Evolutionary conservation across 2,329 filamentous ascomycete species (phyloP).

Genomic region (Xylariaceae sp.): DNA sequence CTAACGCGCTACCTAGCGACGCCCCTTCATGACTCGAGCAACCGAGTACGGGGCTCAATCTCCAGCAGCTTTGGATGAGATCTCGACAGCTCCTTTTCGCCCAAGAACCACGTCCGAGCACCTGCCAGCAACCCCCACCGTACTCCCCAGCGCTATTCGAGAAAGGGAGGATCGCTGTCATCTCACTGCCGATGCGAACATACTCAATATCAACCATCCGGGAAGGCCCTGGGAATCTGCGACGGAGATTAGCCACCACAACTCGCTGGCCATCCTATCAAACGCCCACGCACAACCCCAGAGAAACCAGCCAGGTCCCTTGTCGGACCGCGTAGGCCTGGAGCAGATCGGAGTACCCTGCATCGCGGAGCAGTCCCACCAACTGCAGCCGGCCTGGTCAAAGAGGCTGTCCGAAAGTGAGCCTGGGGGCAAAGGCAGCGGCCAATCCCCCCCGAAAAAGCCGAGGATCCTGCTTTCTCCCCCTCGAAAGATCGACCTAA

Average conservation of each 20-base stretch:
- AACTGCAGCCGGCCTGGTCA: conserved; percentile 14
- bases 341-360: conserved; percentile 13
- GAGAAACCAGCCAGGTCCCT: conserved; percentile 16
- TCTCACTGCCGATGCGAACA: conserved; percentile 25
- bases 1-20: conserved; percentile 8
- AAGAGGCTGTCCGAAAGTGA: conserved; percentile 26
- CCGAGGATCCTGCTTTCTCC: conserved; percentile 44
- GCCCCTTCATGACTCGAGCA: conserved; percentile 35
- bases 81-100: conserved; percentile 23
- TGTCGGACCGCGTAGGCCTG: conserved; percentile 17
- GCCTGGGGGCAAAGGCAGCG: conserved; percentile 19
- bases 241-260: conserved; percentile 31
- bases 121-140: conserved; percentile 19
- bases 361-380: conserved; percentile 20
- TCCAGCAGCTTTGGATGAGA: conserved; percentile 25
- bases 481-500: conserved; percentile 44
- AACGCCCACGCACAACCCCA: conserved; percentile 21
- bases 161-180: conserved; percentile 23
- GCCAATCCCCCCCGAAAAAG: conserved; percentile 41
- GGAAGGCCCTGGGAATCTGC: conserved; percentile 27
- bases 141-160: conserved; percentile 24
- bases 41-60: conserved; percentile 25
- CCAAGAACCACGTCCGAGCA: conserved; percentile 24
- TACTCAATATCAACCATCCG: conserved; percentile 13
- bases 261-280: conserved; percentile 27